A percentile compares a stretch with the other conserved stretches of the same genome.
Evolutionary conservation across 1,139 yeast species (phyloP).

Genomic region (Pichia sp.): DNA sequence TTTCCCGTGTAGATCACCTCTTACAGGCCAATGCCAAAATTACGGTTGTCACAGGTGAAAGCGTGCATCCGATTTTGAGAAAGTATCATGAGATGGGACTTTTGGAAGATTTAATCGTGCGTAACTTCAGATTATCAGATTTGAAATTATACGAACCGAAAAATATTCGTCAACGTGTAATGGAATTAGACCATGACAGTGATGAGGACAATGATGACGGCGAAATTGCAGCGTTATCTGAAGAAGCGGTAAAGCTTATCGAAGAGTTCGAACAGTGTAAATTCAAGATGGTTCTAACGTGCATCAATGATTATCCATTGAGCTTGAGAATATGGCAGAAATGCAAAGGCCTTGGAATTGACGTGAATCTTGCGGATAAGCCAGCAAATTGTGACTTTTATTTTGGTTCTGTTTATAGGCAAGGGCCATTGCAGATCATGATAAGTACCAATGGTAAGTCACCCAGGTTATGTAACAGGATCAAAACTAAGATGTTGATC

Average conservation of each 20-base stretch:
- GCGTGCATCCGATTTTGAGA: constrained; percentile 43
- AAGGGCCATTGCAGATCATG: constrained; percentile 78
- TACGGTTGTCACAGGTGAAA: constrained; percentile 51
- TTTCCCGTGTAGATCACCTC: constrained; percentile 63
- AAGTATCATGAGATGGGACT: constrained; percentile 41
- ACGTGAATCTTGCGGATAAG: constrained; percentile 81
- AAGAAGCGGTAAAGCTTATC: constrained; percentile 15
- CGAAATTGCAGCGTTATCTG: neutral
- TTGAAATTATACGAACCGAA: constrained; percentile 45
- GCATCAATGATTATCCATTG: constrained; percentile 66
- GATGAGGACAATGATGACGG: constrained; percentile 17
- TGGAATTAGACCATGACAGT: constrained; percentile 32
- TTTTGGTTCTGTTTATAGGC: constrained; percentile 74
- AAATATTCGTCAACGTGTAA: constrained; percentile 17
- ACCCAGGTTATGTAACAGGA: constrained; percentile 66
- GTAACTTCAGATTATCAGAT: constrained; percentile 44
- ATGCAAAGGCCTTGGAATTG: constrained; percentile 52
- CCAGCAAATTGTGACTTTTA: constrained; percentile 82
- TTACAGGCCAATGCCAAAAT: constrained; percentile 66
- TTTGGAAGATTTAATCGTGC: constrained; percentile 38
- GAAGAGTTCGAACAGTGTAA: constrained; percentile 36
- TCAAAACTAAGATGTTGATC: constrained; percentile 53
- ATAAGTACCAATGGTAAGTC: constrained; percentile 81
- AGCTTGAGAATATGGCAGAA: constrained; percentile 57
- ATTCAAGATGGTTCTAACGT: constrained; percentile 68